A percentile compares a stretch with the other conserved stretches of the same genome.
Evolutionary conservation across 2,329 filamentous ascomycete genomes (phyloP).

Genomic region (Fusarium proliferatum): DNA sequence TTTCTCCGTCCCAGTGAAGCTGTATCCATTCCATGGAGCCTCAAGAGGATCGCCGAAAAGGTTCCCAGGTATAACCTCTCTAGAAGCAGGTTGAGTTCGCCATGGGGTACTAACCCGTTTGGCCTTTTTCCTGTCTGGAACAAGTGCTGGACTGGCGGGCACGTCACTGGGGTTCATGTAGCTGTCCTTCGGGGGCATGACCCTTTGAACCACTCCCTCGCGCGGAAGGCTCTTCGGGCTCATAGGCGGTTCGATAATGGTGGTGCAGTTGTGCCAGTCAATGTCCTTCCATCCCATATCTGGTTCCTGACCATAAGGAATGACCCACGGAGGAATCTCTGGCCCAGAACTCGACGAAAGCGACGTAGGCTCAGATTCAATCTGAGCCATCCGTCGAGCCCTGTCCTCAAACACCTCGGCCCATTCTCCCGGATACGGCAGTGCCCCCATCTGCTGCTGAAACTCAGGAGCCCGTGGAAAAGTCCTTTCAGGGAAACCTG

Average conservation of each 20-base stretch:
- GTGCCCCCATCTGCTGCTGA: too few relatives aligned
- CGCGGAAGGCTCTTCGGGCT: background rate
- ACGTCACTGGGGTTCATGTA: background rate
- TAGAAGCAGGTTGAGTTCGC: background rate
- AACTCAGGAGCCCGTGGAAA: background rate
- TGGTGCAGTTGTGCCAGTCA: background rate
- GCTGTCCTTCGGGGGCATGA: background rate
- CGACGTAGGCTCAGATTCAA: background rate
- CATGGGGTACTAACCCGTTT: accelerated
- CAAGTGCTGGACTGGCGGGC: too few relatives aligned
- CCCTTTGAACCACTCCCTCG: background rate
- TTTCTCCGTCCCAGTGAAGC: background rate
- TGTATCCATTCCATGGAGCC: too few relatives aligned
- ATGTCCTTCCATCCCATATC: background rate
- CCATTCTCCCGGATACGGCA: background rate
- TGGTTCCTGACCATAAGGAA: background rate
- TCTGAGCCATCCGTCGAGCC: background rate
- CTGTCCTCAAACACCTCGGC: background rate
- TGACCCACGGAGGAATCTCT: background rate
- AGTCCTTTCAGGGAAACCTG: too few relatives aligned
- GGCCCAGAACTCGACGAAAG: background rate
- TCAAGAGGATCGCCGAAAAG: background rate
- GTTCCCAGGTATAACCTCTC: background rate
- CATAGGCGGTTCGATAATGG: background rate
- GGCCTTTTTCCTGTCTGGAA: background rate